phyloP scores from a whole-genome alignment of 495 filamentous ascomycete genomes.

The Mytilinidion resinicola region DNA sequence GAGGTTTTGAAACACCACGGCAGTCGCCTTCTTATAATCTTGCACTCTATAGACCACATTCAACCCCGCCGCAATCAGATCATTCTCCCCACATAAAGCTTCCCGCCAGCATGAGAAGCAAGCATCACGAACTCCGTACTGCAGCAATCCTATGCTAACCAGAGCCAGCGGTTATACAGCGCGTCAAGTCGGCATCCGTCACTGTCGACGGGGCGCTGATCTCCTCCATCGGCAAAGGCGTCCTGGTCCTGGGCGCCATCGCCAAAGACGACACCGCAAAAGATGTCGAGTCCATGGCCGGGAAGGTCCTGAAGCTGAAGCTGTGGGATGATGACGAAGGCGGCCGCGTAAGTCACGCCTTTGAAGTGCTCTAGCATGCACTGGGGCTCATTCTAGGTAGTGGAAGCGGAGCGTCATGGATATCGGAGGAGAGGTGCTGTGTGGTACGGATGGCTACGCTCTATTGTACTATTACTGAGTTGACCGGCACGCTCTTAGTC shows the following conservation, averaged over 20 bases:
- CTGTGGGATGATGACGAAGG: constrained; percentile 79
- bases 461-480: neutral
- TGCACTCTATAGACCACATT: too few relatives aligned
- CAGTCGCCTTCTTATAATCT: too few relatives aligned
- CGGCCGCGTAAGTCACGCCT: constrained; percentile 26
- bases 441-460: constrained; percentile 50
- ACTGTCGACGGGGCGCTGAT: constrained; percentile 88
- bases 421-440: constrained; percentile 82
- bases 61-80: too few relatives aligned
- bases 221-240: constrained; percentile 80
- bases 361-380: neutral
- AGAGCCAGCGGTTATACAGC: constrained; percentile 75
- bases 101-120: neutral
- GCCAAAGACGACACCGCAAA: constrained; percentile 85
- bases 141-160: neutral
- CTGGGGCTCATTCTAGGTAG: constrained; percentile 39
- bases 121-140: neutral
- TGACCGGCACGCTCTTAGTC: constrained; percentile 46
- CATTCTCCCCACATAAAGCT: neutral
- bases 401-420: constrained; percentile 87
- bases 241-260: constrained; percentile 87
- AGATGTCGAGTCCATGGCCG: constrained; percentile 75
- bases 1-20: too few relatives aligned
- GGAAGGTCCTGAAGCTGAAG: constrained; percentile 81
- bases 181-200: constrained; percentile 95